Evolutionary conservation across 768 basidiomycete genomes (phyloP), one percentile per base, ranked within the genome.

Genomic region (Lentinula aciculospora): DNA sequence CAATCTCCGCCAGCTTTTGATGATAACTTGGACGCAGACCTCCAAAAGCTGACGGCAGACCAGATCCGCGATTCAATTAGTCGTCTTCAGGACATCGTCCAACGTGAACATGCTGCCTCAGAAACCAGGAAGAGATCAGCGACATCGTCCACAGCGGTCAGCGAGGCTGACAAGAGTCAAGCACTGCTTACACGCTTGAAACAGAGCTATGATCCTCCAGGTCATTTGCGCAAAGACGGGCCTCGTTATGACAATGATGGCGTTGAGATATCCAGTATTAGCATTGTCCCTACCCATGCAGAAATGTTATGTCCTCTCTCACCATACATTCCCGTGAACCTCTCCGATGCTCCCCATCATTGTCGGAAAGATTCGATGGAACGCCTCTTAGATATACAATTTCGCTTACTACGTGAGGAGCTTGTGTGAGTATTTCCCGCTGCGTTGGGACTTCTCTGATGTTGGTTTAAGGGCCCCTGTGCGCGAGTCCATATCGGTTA

Each of bases 331-430:
- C 90, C 90, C 0, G 81, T 77, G 0, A 85, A 80, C 62, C 65
- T 85, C 1, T 76, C 72, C 19, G 75, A 71, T 2, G 88, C 85
- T 0, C 88, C 86, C 0, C 88, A 89, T 63, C 86, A 79, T 56
- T 75, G 78, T 12, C 80, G 80, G 0, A 60, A 68, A 3, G 76
- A 76, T 15, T 82, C 81, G 23, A 88, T 91, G 81, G 77, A 86
- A 56, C 74, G 83, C 7, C 71, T 85, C 21, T 70, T 90, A 10
- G 90, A 92, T 58, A 79, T 86, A 3, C 88, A 92, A 61, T 92
- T 88, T 67, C 81, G 89, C 32, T 75, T 91, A 0, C 70, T 92
- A 34, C 74, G 89, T 36, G 89, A 90, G 61, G 89, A 92, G 57
- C 69, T 87, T 17, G 86, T 78, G 81, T 86, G 63, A 23, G 81